These are phyloP conservation scores for Ophiostoma perfectum DNA, from an alignment of 2,329 filamentous ascomycete genomes.

Conservation along the genomic window DNA sequence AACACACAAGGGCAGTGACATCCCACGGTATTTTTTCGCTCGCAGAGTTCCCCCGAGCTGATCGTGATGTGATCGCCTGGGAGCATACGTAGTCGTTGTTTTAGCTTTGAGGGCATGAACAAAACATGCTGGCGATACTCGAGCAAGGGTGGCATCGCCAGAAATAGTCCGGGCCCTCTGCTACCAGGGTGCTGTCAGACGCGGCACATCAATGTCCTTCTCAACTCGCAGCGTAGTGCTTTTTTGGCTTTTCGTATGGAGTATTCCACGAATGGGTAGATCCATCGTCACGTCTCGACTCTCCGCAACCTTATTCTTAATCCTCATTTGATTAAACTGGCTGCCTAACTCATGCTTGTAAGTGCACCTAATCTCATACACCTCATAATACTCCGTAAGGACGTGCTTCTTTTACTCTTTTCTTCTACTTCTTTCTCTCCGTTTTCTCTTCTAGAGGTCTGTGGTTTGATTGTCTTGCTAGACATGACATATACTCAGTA, in stretches of 20 bases:
- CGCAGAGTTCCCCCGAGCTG: not conserved
- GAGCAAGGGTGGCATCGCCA: no score
- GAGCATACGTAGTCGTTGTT: not conserved
- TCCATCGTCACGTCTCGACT: not conserved
- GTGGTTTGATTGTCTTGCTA: no score
- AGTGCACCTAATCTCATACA: no score
- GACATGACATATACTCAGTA: no score
- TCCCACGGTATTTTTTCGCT: not conserved
- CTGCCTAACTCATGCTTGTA: not conserved
- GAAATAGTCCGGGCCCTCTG: no score
- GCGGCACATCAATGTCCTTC: not conserved
- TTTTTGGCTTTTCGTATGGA: not conserved
- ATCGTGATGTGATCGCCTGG: not conserved
- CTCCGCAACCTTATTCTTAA: conserved; percentile 2
- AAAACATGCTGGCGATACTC: no score
- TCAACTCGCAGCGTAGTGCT: no score
- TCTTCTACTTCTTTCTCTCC: no score
- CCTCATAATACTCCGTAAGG: no score
- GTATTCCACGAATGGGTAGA: not conserved
- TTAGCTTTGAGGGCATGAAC: not conserved
- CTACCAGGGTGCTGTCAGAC: not conserved
- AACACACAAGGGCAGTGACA: not conserved
- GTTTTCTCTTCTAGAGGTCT: no score
- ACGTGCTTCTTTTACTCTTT: no score
- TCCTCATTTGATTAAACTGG: not conserved